These are phyloP conservation scores for Penicillium occitanis DNA, from an alignment of 2,329 filamentous ascomycete genomes.

Conservation along the genomic window DNA sequence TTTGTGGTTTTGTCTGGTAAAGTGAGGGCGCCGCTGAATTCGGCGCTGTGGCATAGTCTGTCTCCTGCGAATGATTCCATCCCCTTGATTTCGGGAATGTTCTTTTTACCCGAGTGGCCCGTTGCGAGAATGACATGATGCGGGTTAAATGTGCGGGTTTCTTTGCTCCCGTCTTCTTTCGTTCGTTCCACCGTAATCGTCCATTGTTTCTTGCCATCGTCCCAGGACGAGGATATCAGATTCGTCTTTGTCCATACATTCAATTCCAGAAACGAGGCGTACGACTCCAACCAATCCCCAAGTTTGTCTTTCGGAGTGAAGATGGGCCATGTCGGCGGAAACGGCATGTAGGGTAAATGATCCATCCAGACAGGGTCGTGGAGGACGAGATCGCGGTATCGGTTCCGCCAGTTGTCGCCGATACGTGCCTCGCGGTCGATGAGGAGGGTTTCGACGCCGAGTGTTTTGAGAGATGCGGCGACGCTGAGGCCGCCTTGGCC, in stretches of 20 bases:
- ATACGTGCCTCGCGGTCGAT: conserved; percentile 59
- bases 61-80: conserved; percentile 59
- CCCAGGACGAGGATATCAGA: conserved; percentile 52
- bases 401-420: conserved; percentile 64
- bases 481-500: conserved; percentile 61
- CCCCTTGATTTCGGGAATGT: conserved; percentile 50
- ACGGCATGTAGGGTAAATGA: conserved; percentile 62
- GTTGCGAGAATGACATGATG: conserved; percentile 67
- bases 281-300: conserved; percentile 66
- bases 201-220: conserved; percentile 55
- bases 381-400: conserved; percentile 65
- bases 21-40: conserved; percentile 55
- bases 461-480: conserved; percentile 60
- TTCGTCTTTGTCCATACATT: conserved; percentile 64
- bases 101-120: conserved; percentile 66
- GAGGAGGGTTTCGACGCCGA: conserved; percentile 57
- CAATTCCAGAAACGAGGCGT: conserved; percentile 64
- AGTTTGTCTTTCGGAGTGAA: conserved; percentile 73
- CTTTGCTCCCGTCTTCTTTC: conserved; percentile 38
- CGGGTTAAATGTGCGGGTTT: conserved; percentile 59
- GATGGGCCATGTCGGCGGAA: conserved; percentile 65
- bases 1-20: conserved; percentile 43
- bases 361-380: conserved; percentile 64
- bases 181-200: conserved; percentile 52
- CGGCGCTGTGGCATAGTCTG: conserved; percentile 61